These are phyloP conservation scores for Apophysomyces trapeziformis DNA, from an alignment of 371 early-diverging fungal genomes.

Conservation along the genomic window DNA sequence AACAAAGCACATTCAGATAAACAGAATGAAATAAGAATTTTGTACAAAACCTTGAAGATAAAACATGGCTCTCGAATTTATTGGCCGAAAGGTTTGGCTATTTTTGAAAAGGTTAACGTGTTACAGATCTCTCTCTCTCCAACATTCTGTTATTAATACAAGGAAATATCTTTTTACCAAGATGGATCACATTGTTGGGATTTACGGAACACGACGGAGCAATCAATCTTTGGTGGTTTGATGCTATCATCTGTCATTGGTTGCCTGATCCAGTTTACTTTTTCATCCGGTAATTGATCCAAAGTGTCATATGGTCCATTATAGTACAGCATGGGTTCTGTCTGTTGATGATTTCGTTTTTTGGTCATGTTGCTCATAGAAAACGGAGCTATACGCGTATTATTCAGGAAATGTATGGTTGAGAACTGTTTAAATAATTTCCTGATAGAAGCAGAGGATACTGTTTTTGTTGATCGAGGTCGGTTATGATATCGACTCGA, in stretches of 20 bases:
- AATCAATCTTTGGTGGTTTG: conserved; percentile 26
- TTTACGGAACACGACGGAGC: conserved; percentile 44
- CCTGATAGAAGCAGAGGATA: conserved; percentile 24
- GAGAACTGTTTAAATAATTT: conserved; percentile 15
- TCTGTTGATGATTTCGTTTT: conserved; percentile 3
- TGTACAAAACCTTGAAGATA: conserved; percentile 36
- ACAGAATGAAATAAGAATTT: neutral
- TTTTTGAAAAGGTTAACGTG: neutral
- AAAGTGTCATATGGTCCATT: conserved; percentile 46
- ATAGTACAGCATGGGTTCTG: conserved; percentile 44
- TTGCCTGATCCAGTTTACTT: conserved; percentile 39
- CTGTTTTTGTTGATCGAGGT: conserved; percentile 14
- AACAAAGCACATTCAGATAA: conserved; percentile 13
- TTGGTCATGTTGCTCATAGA: conserved; percentile 2
- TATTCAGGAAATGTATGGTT: conserved; percentile 11
- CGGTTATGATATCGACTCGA: conserved; percentile 1
- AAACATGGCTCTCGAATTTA: conserved; percentile 38
- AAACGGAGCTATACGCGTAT: neutral
- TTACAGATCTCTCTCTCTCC: neutral
- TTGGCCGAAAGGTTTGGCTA: neutral
- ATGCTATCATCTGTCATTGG: conserved; percentile 28
- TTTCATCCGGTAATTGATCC: conserved; percentile 46
- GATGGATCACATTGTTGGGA: conserved; percentile 29
- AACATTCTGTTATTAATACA: too few species aligned
- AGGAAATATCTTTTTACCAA: conserved; percentile 14